A percentile compares a stretch with the other conserved stretches of the same genome.
phyloP scores from a whole-genome alignment of 257 asterid species.

The Rubia yunnanensis region DNA sequence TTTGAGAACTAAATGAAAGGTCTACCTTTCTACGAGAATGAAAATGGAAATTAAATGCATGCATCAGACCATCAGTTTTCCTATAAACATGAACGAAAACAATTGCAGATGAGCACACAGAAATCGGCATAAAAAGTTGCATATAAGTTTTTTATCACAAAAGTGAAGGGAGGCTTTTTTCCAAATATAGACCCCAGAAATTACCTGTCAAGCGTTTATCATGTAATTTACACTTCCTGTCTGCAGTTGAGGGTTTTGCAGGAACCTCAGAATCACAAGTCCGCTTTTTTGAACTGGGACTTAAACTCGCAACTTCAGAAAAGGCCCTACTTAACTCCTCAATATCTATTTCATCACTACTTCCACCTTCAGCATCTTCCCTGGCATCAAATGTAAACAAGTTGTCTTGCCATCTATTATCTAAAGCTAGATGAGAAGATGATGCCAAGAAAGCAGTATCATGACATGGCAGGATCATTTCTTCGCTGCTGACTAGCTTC shows the following conservation, averaged over 20 bases:
- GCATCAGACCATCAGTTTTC: background rate
- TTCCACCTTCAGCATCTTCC: constrained; percentile 33
- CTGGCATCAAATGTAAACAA: constrained; percentile 37
- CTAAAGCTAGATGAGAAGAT: constrained; percentile 31
- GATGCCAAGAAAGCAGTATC: constrained; percentile 20
- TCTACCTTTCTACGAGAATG: background rate
- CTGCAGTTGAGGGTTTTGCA: constrained; percentile 21
- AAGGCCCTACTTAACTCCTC: constrained; percentile 71
- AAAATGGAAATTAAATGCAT: background rate
- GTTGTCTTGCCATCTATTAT: constrained; percentile 34
- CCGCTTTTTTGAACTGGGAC: constrained; percentile 33
- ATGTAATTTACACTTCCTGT: constrained; percentile 25
- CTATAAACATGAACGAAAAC: background rate
- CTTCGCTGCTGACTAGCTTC: constrained; percentile 28
- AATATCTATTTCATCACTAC: constrained; percentile 46
- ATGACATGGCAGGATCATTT: constrained; percentile 13
- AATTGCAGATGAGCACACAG: background rate
- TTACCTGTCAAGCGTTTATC: constrained; percentile 54
- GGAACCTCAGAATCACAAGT: constrained; percentile 23
- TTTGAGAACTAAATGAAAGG: background rate
- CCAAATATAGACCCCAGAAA: background rate
- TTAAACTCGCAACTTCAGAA: constrained; percentile 51
- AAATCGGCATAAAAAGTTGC: background rate
- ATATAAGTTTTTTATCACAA: background rate
- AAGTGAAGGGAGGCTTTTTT: background rate